Evolutionary conservation across 192 early-diverging fungal species (phyloP).

Genomic region (Backusella tuberculispora): DNA sequence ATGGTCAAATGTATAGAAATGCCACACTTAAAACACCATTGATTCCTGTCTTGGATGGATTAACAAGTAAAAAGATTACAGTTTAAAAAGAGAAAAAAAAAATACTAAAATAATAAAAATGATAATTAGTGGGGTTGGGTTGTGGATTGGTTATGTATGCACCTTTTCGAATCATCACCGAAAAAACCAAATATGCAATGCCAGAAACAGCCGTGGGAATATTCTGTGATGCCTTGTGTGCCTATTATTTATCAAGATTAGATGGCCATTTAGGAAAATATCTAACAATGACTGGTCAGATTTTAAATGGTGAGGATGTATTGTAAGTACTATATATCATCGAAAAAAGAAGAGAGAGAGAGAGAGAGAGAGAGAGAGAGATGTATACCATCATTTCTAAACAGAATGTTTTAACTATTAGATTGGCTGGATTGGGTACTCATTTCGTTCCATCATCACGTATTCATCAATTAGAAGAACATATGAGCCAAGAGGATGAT

Average conservation of each 20-base stretch:
- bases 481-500: slow-evolving; percentile 79
- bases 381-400: too few relatives aligned
- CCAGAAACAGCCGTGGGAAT: slow-evolving; percentile 96
- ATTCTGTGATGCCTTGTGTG: slow-evolving; percentile 96
- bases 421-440: slow-evolving; percentile 90
- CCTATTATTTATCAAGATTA: slow-evolving; percentile 92
- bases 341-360: not conserved
- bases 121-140: slow-evolving; percentile 89
- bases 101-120: not conserved
- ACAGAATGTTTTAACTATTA: slow-evolving; percentile 30
- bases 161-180: slow-evolving; percentile 94
- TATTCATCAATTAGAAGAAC: slow-evolving; percentile 75
- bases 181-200: slow-evolving; percentile 97
- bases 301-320: slow-evolving; percentile 81
- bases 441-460: slow-evolving; percentile 93
- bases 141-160: slow-evolving; percentile 93
- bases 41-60: slow-evolving; percentile 87
- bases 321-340: slow-evolving; percentile 55
- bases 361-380: too few relatives aligned
- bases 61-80: slow-evolving; percentile 60
- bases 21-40: slow-evolving; percentile 89
- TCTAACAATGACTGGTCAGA: slow-evolving; percentile 83
- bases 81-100: too few relatives aligned
- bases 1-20: slow-evolving; percentile 89
- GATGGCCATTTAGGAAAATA: slow-evolving; percentile 94